Conservation (phyloP, 2,329 filamentous ascomycete species). For the Coniochaeta hoffmannii region DNA sequence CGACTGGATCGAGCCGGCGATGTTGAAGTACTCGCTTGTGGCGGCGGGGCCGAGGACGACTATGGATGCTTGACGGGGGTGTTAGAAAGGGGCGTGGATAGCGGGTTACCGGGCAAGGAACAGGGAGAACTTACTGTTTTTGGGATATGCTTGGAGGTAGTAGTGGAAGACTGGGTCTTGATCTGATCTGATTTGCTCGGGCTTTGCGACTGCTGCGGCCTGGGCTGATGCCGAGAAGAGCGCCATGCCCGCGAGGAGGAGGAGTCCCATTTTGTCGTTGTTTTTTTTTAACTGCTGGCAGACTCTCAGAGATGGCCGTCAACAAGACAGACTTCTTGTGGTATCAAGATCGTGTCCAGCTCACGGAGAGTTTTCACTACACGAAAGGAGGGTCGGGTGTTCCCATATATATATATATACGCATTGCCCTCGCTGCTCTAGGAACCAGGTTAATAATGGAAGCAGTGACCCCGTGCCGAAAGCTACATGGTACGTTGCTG, state of each 20-base stretch:
- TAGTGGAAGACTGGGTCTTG: conserved; percentile 42
- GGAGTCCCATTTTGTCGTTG: neutral
- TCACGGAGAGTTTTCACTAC: too few species aligned
- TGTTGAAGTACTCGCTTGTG: conserved; percentile 39
- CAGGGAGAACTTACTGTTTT: conserved; percentile 31
- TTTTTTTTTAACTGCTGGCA: too few species aligned
- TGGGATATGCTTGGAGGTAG: conserved; percentile 39
- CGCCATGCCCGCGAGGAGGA: neutral
- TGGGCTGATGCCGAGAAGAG: neutral
- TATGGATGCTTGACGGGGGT: conserved; percentile 30
- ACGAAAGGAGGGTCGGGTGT: too few species aligned
- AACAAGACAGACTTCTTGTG: too few species aligned
- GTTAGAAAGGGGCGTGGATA: too few species aligned
- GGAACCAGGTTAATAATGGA: neutral
- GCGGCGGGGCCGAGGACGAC: conserved; percentile 45
- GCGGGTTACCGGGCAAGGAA: too few species aligned
- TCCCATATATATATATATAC: neutral
- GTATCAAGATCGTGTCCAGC: too few species aligned
- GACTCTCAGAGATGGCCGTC: too few species aligned
- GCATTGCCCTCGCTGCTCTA: neutral
- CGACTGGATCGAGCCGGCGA: conserved; percentile 40
- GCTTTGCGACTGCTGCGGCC: conserved; percentile 17
- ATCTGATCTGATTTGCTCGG: conserved; percentile 42
- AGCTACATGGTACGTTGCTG: neutral
- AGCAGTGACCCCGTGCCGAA: neutral